Percentiles rank a stretch among this genome's conserved stretches.
Conservation (phyloP, 2,329 filamentous ascomycete genomes). For the Aotearoamyces nothofagi region DNA sequence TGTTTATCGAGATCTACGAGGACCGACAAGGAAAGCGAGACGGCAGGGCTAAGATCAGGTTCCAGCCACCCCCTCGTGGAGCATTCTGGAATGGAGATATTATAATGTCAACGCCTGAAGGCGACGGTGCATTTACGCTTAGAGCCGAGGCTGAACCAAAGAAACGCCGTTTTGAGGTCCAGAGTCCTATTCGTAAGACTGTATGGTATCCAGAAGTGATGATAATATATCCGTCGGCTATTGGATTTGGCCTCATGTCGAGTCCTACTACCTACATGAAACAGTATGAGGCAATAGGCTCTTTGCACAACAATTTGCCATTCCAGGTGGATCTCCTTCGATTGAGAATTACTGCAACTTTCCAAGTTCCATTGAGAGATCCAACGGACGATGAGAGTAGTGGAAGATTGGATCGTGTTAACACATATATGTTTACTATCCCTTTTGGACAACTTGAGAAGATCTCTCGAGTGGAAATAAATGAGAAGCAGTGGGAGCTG, state of each 20-base stretch:
- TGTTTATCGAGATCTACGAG: conserved; percentile 39
- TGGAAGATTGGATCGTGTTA: conserved; percentile 11
- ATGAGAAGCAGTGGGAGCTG: conserved; percentile 22
- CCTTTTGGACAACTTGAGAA: conserved; percentile 27
- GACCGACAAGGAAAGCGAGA: conserved; percentile 22
- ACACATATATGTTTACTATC: conserved; percentile 20
- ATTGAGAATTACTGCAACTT: conserved; percentile 26
- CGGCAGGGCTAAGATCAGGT: conserved; percentile 32
- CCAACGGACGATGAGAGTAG: conserved; percentile 4
- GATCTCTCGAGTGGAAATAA: conserved; percentile 23
- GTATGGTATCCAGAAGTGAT: conserved; percentile 21
- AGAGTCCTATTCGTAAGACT: conserved; percentile 18
- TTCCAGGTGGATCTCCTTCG: conserved; percentile 25
- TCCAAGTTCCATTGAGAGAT: conserved; percentile 15
- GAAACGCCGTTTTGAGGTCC: conserved; percentile 7
- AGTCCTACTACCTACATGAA: conserved; percentile 39
- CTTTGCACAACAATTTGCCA: conserved; percentile 11
- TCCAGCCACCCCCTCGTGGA: conserved; percentile 37
- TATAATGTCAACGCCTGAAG: conserved; percentile 11
- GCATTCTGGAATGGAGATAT: conserved; percentile 32
- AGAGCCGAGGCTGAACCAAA: conserved; percentile 1
- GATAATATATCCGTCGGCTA: conserved; percentile 25
- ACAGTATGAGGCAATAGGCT: conserved; percentile 30
- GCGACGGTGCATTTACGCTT: conserved; percentile 4
- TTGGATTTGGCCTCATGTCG: conserved; percentile 49